Base-by-base conservation (phyloP, 2,329 filamentous ascomycete genomes). In the Lecanicillium sp. region DNA sequence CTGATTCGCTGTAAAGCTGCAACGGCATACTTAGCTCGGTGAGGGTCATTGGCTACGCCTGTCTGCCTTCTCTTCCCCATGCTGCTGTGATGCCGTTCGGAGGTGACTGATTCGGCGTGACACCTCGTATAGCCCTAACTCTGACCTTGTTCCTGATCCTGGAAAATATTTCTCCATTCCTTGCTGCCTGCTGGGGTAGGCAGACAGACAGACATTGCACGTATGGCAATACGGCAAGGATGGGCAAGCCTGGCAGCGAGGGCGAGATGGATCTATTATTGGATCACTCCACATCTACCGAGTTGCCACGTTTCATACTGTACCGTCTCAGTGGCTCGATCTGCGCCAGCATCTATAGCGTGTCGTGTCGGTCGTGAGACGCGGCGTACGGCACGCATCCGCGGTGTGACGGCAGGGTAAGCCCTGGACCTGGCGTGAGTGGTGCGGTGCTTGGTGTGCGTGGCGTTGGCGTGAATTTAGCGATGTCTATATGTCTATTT, bases 331-430 rank as follows among this genome's bases (percentile, higher is more conserved):
- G 4, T 2, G 23, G 23, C 30, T 36, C 17, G 21, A 43, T 48
- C 12, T 27, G 15, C 14, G n/a, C 14, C 7, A 15, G 29, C 3
- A 15, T 39, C 10, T 2, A 8, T 20, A 10, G 36, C 4, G 21
- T 45, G 35, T 39, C 48, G 48, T 49, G 48, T 49, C 41, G 6
- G 48, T 30, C 5, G 48, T 49, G 48, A 5, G 41, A 44, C 40
- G 40, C 41, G 41, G 40, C 20, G 23, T 17, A 41, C 48, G 41
- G 41, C 23, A 36, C 35, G 48, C 41, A 35, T 40, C 33, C 29
- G 40, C 35, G 21, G 40, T 44, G 48, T 21, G 24, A 44, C 40
- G 5, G 24, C 19, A 21, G 4, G 12, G 3, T n/a, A n/a, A 20
- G 45, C 17, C 38, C 45, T 48, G 38, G 12, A 30, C 43, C 26